Percentiles rank a stretch among this genome's conserved stretches.
phyloP scores from a whole-genome alignment of 495 filamentous ascomycete species.

The Penicillium manginii region DNA sequence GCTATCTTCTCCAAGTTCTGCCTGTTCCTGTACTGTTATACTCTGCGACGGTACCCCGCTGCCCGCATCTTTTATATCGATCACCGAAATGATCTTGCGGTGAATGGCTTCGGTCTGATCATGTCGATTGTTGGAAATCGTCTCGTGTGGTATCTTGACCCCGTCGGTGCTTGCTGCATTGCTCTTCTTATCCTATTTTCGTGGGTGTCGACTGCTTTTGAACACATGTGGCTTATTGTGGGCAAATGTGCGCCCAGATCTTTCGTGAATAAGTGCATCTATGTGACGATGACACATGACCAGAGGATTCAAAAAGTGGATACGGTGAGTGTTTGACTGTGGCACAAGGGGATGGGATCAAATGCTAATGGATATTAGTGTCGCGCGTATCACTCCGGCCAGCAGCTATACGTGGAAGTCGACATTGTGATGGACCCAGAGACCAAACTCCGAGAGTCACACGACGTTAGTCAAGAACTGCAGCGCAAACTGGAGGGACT shows the following conservation, averaged over 20 bases:
- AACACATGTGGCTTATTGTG: slow-evolving; percentile 59
- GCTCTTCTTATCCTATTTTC: slow-evolving; percentile 57
- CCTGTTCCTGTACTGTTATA: slow-evolving; percentile 56
- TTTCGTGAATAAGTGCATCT: slow-evolving; percentile 61
- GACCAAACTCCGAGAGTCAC: slow-evolving; percentile 51
- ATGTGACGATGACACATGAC: slow-evolving; percentile 59
- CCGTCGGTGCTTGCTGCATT: slow-evolving; percentile 58
- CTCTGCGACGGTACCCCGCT: slow-evolving; percentile 54
- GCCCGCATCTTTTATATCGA: slow-evolving; percentile 59
- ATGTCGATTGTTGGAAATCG: slow-evolving; percentile 57
- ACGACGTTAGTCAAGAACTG: slow-evolving; percentile 57
- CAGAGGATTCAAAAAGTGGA: slow-evolving; percentile 56
- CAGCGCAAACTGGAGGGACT: slow-evolving; percentile 60
- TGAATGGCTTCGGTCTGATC: slow-evolving; percentile 57
- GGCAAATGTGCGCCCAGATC: slow-evolving; percentile 57
- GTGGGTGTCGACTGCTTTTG: slow-evolving; percentile 58
- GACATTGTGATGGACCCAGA: slow-evolving; percentile 61
- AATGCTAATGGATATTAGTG: slow-evolving; percentile 8
- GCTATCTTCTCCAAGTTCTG: slow-evolving; percentile 43
- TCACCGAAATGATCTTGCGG: slow-evolving; percentile 59
- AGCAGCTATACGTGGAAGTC: slow-evolving; percentile 60
- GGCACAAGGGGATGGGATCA: neutral
- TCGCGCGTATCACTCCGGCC: slow-evolving; percentile 59
- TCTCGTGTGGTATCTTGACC: slow-evolving; percentile 60
- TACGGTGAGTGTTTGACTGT: slow-evolving; percentile 33